Conservation (phyloP, 1,284 basidiomycete species). For the Xanthoconium separans region DNA sequence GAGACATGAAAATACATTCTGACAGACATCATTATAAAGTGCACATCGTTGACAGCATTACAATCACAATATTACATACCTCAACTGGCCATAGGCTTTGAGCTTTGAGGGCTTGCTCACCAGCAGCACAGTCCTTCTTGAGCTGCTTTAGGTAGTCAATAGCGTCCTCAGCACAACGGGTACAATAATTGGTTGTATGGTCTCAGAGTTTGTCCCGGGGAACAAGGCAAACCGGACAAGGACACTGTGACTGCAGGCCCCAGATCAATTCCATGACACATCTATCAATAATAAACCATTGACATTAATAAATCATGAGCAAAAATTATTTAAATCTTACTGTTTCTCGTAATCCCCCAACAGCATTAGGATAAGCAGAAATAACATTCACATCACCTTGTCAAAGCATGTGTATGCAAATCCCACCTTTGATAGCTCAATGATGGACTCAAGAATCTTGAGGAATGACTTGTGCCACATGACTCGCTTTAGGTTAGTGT, state of each 20-base stretch:
- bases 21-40: no score
- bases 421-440: not conserved
- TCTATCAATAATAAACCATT: not conserved
- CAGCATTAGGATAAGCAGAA: conserved; percentile 16
- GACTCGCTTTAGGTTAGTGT: conserved; percentile 33
- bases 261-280: conserved; percentile 22
- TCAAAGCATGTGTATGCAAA: conserved; percentile 10
- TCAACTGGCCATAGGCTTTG: no score
- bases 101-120: no score
- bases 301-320: not conserved
- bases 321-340: conserved; percentile 1
- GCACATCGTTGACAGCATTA: no score
- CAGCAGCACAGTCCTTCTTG: no score
- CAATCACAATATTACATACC: no score
- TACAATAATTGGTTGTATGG: no score
- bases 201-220: conserved; percentile 1
- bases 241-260: conserved; percentile 10
- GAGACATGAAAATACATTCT: no score
- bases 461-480: conserved; percentile 32
- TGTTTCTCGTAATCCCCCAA: conserved; percentile 21
- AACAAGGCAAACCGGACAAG: conserved; percentile 14
- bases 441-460: conserved; percentile 14
- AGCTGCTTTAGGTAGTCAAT: no score
- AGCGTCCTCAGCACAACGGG: no score
- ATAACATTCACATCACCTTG: not conserved